A percentile compares a stretch with the other conserved stretches of the same genome.
These are phyloP conservation scores for Mortierella hygrophila DNA, from an alignment of 192 early-diverging fungal species.

Conservation along the genomic window DNA sequence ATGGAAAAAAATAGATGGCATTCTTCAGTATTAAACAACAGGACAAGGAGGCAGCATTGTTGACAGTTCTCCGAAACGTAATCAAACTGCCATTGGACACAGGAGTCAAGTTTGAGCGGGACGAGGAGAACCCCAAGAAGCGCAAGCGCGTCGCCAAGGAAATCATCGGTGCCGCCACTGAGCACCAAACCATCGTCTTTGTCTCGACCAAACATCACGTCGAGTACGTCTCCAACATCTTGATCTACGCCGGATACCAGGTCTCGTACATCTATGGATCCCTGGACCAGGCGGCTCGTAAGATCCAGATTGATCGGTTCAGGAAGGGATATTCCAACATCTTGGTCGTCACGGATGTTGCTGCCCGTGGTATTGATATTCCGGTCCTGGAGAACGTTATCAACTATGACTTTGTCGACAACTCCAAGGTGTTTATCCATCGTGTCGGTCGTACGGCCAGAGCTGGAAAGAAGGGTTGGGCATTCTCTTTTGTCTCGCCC, in stretches of 20 bases:
- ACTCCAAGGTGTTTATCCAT: constrained; percentile 96
- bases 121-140: constrained; percentile 57
- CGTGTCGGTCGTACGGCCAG: constrained; percentile 96
- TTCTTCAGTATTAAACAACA: constrained; percentile 90
- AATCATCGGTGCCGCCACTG: constrained; percentile 27
- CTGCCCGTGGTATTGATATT: constrained; percentile 99
- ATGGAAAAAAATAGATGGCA: constrained; percentile 68
- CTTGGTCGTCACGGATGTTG: constrained; percentile 96
- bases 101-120: constrained; percentile 56
- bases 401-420: constrained; percentile 96
- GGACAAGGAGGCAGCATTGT: constrained; percentile 91
- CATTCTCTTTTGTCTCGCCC: constrained; percentile 86
- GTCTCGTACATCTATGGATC: constrained; percentile 95
- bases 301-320: constrained; percentile 89
- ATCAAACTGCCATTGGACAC: constrained; percentile 76
- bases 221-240: constrained; percentile 88
- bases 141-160: constrained; percentile 55
- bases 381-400: constrained; percentile 97
- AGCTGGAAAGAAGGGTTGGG: constrained; percentile 94
- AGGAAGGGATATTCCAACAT: constrained; percentile 82
- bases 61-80: constrained; percentile 84
- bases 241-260: constrained; percentile 76
- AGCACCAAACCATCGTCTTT: constrained; percentile 92
- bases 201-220: constrained; percentile 98
- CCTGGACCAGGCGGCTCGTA: constrained; percentile 92